phyloP scores from a whole-genome alignment of 495 filamentous ascomycete species.

The Aspergillus ellipticus region DNA sequence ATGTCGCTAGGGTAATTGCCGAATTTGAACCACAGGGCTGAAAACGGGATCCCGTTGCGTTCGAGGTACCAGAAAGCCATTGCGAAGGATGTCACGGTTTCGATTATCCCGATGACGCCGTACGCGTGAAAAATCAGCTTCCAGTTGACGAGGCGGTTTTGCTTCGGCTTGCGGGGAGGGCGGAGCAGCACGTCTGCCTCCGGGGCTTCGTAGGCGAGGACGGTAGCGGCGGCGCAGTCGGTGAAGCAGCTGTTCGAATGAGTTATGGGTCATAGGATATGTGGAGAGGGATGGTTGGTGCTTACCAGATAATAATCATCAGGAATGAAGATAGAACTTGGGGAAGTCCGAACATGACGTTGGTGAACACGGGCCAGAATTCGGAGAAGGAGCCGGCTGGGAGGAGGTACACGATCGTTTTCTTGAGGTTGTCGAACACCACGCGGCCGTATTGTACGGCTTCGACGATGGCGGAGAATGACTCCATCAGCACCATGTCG shows the following conservation, averaged over 20 bases:
- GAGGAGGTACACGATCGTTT: constrained; percentile 53
- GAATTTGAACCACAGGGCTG: constrained; percentile 56
- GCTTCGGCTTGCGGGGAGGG: constrained; percentile 55
- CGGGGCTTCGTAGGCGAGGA: constrained; percentile 60
- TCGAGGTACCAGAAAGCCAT: constrained; percentile 64
- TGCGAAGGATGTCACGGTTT: constrained; percentile 56
- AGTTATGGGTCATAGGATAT: constrained; percentile 34
- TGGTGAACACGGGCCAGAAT: constrained; percentile 66
- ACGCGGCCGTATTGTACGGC: constrained; percentile 58
- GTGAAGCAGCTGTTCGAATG: constrained; percentile 55
- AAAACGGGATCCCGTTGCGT: constrained; percentile 52
- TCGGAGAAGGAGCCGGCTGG: constrained; percentile 65
- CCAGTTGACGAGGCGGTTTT: constrained; percentile 63
- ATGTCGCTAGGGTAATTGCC: constrained; percentile 44
- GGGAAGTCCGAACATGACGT: constrained; percentile 64
- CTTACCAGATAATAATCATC: constrained; percentile 66
- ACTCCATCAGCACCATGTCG: constrained; percentile 67
- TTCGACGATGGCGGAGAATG: constrained; percentile 62
- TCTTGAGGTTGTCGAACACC: constrained; percentile 56
- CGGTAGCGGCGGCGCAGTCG: constrained; percentile 51
- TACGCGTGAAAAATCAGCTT: constrained; percentile 62
- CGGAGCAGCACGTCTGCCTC: constrained; percentile 57
- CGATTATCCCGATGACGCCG: constrained; percentile 57
- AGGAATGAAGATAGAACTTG: constrained; percentile 64
- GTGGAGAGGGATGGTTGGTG: constrained; percentile 37